These are phyloP conservation scores for Jamesozyma gamospora DNA, from an alignment of 805 yeast genomes.

Conservation along the genomic window DNA sequence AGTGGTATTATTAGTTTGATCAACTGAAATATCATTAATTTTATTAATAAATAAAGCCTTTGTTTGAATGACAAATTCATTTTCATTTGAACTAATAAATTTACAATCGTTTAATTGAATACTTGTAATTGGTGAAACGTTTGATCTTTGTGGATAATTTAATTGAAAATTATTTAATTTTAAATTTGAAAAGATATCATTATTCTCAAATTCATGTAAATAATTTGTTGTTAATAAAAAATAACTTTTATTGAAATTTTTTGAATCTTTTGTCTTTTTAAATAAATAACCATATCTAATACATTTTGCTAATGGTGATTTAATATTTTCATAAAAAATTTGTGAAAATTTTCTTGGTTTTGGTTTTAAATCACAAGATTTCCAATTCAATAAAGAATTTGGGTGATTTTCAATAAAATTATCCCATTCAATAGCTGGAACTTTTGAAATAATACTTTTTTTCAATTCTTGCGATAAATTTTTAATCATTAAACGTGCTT, in stretches of 20 bases:
- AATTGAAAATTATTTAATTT: conserved; percentile 1
- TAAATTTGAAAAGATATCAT: conserved; percentile 16
- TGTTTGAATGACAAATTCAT: conserved; percentile 30
- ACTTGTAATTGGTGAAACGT: background rate
- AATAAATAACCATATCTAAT: conserved; percentile 51
- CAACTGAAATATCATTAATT: background rate
- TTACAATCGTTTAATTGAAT: conserved; percentile 3
- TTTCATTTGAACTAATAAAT: conserved; percentile 35
- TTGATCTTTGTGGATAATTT: too few relatives aligned
- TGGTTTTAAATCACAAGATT: conserved; percentile 30
- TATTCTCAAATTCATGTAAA: conserved; percentile 50
- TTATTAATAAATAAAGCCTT: background rate
- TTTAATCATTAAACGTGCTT: conserved; percentile 43
- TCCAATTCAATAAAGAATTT: conserved; percentile 31
- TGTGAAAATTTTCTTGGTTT: conserved; percentile 39
- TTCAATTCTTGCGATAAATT: conserved; percentile 35
- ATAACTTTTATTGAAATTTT: conserved; percentile 33
- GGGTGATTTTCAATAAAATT: conserved; percentile 41
- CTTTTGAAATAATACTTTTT: conserved; percentile 40
- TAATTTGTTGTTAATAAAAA: conserved; percentile 57
- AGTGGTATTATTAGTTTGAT: background rate
- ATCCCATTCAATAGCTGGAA: conserved; percentile 58
- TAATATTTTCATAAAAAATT: conserved; percentile 40
- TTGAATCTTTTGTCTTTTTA: background rate
- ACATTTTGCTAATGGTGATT: conserved; percentile 39